A percentile compares a stretch with the other conserved stretches of the same genome.
Evolutionary conservation across 1,284 basidiomycete species (phyloP).

Genomic region (Cutaneotrichosporon sp.): DNA sequence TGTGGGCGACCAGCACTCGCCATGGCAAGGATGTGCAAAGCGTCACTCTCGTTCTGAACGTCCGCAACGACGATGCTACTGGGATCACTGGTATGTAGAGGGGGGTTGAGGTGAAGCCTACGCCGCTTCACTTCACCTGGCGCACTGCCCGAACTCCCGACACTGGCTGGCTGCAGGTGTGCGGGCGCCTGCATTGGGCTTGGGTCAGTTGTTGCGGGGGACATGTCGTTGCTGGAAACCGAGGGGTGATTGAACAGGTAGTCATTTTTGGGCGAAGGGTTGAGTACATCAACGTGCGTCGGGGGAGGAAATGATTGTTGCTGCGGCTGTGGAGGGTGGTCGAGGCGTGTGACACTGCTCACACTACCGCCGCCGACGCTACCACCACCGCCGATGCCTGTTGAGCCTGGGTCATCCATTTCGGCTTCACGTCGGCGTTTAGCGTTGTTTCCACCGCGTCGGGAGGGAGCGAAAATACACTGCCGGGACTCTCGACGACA

Average conservation of each 20-base stretch:
- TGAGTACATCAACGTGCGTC: conserved; percentile 13
- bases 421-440: conserved; percentile 24
- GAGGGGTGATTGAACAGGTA: conserved; percentile 20
- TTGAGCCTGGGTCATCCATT: too few species aligned
- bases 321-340: neutral
- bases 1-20: conserved; percentile 29
- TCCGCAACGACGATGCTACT: conserved; percentile 45
- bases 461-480: conserved; percentile 48
- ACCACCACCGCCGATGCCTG: neutral
- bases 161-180: neutral
- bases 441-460: conserved; percentile 41
- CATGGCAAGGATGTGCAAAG: conserved; percentile 46
- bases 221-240: conserved; percentile 19
- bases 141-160: neutral
- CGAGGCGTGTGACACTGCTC: neutral
- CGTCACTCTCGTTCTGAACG: conserved; percentile 49
- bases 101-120: conserved; percentile 33
- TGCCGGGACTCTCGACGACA: conserved; percentile 49
- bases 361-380: neutral
- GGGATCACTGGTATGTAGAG: conserved; percentile 37
- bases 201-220: conserved; percentile 2
- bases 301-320: neutral
- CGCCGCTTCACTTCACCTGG: conserved; percentile 22
- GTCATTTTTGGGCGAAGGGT: conserved; percentile 11
- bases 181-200: neutral